phyloP scores from a whole-genome alignment of 2,329 filamentous ascomycete species.

The Elsinoe australis region DNA sequence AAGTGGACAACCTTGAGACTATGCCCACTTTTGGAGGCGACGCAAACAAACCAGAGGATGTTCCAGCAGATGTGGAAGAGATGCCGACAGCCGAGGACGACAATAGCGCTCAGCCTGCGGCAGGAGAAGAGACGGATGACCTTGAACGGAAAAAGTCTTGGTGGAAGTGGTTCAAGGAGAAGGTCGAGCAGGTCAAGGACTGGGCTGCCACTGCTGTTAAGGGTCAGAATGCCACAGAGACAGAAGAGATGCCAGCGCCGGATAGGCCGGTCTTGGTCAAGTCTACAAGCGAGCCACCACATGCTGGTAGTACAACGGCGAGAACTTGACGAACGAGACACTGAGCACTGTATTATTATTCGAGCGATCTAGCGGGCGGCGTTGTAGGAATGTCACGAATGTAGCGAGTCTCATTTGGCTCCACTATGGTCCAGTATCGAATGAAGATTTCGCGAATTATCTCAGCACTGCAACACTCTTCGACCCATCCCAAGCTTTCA shows the following conservation, averaged over 20 bases:
- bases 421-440: no score
- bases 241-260: constrained; percentile 3
- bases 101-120: not conserved
- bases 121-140: not conserved
- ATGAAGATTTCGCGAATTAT: no score
- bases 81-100: constrained; percentile 3
- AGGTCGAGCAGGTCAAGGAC: constrained; percentile 19
- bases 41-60: not conserved
- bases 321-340: no score
- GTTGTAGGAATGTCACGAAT: no score
- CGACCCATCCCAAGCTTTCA: no score
- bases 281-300: not conserved
- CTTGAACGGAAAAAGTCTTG: constrained; percentile 13
- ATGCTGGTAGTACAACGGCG: not conserved
- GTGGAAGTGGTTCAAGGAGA: constrained; percentile 18
- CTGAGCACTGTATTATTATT: no score
- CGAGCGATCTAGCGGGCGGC: no score
- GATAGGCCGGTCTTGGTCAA: constrained; percentile 8
- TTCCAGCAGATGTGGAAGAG: constrained; percentile 1
- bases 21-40: constrained; percentile 8
- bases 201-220: constrained; percentile 15
- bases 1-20: no score
- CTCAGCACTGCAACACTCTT: no score
- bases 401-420: no score
- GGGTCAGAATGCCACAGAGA: not conserved